Percentiles rank a stretch among this genome's conserved stretches.
phyloP scores from a whole-genome alignment of 129 eudicot genomes.

The Cynara cardunculus region DNA sequence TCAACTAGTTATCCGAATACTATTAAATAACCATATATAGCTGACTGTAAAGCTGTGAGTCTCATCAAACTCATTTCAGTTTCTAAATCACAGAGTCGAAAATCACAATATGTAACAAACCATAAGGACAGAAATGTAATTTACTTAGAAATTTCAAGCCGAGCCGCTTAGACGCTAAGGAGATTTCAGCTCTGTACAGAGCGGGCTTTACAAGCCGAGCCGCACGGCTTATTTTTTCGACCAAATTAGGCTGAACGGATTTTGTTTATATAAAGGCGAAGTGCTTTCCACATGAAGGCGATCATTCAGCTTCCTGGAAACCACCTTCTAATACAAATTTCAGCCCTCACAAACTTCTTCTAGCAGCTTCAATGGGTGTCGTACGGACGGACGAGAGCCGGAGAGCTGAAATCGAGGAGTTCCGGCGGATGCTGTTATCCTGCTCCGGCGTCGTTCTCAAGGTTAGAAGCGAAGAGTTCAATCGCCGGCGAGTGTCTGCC shows the following conservation, averaged over 20 bases:
- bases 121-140: no score
- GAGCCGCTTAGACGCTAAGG: neutral
- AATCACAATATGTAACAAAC: no score
- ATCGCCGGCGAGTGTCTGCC: constrained; percentile 3
- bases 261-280: neutral
- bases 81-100: no score
- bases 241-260: neutral
- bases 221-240: neutral
- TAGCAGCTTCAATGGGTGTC: constrained; percentile 52
- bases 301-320: neutral
- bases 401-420: constrained; percentile 57
- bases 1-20: no score
- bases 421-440: constrained; percentile 63
- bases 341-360: neutral
- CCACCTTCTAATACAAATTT: neutral
- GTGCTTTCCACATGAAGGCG: constrained; percentile 10
- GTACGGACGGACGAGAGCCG: constrained; percentile 46
- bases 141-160: neutral
- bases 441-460: constrained; percentile 45
- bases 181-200: neutral
- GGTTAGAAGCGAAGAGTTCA: constrained; percentile 27
- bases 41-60: no score
- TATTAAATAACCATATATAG: no score
- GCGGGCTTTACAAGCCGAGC: neutral
- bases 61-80: no score